Evolutionary conservation across 768 basidiomycete genomes (phyloP).

Genomic region (Lanmaoa rubissima): DNA sequence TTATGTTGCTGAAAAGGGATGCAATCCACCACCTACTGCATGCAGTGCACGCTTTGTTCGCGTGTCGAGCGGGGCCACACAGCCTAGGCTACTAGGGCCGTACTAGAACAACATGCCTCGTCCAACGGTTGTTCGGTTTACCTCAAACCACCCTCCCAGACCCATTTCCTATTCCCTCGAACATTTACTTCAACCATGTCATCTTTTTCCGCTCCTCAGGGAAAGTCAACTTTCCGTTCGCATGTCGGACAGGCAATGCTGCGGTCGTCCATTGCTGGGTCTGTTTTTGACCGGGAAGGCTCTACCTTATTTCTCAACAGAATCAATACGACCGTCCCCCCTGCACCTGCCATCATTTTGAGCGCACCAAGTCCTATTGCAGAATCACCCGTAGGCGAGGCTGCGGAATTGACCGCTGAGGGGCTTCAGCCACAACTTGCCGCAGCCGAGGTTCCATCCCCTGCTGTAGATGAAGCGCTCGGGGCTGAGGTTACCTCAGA

Average conservation of each 20-base stretch:
- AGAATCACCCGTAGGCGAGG: constrained; percentile 65
- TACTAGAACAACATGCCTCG: constrained; percentile 1
- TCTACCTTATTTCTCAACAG: constrained; percentile 30
- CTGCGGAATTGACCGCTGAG: constrained; percentile 39
- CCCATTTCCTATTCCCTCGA: not conserved
- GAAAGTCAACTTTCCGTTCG: constrained; percentile 47
- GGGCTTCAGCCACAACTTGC: constrained; percentile 9
- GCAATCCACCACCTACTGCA: too few relatives aligned
- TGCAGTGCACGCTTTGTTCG: too few relatives aligned
- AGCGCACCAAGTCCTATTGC: constrained; percentile 60
- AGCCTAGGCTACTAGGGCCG: too few relatives aligned
- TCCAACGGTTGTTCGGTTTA: constrained; percentile 7
- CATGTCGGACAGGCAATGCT: constrained; percentile 61
- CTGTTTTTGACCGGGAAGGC: constrained; percentile 29
- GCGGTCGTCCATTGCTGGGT: constrained; percentile 47
- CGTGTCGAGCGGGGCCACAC: too few relatives aligned
- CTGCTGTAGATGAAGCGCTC: constrained; percentile 35
- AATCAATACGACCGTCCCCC: constrained; percentile 29
- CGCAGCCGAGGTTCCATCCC: constrained; percentile 39
- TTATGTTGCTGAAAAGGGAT: too few relatives aligned
- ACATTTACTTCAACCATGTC: constrained; percentile 20
- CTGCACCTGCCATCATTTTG: constrained; percentile 24
- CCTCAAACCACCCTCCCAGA: constrained; percentile 5
- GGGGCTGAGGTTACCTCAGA: constrained; percentile 17
- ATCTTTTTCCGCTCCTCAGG: constrained; percentile 31